phyloP scores from a whole-genome alignment of 2,329 filamentous ascomycete species.

The Fusarium sp. region DNA sequence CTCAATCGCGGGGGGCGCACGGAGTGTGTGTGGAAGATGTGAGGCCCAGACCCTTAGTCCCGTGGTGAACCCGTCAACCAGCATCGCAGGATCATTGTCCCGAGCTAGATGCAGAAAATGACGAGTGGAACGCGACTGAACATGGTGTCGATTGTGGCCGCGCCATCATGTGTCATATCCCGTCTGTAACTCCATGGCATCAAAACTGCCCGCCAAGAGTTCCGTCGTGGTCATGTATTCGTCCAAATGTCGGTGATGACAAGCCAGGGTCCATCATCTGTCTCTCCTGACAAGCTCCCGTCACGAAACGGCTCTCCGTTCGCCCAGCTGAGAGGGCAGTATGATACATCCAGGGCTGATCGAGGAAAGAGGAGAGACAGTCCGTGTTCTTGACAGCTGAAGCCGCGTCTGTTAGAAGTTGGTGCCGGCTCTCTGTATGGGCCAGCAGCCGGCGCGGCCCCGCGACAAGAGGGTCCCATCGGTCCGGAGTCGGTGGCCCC shows the following conservation, averaged over 20 bases:
- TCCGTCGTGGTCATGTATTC: neutral
- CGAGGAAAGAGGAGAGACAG: neutral
- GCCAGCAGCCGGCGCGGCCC: neutral
- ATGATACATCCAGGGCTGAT: neutral
- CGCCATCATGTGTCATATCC: slow-evolving; percentile 4
- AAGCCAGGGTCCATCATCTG: neutral
- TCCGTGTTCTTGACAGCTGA: neutral
- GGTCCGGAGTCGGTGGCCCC: neutral
- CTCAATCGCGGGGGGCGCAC: slow-evolving; percentile 4
- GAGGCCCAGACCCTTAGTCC: neutral
- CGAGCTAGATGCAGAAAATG: neutral
- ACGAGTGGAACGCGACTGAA: neutral
- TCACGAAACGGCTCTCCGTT: neutral
- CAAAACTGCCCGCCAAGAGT: neutral
- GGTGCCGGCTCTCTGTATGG: neutral
- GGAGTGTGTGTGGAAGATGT: neutral
- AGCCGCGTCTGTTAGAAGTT: neutral
- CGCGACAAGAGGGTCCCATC: neutral
- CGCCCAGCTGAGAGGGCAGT: neutral
- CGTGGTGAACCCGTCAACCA: neutral
- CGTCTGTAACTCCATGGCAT: neutral
- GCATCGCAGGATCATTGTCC: neutral
- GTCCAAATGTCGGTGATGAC: neutral
- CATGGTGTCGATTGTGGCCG: neutral
- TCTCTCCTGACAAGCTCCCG: neutral